Percentiles rank a stretch among this genome's conserved stretches.
phyloP scores from a whole-genome alignment of 2,329 filamentous ascomycete species.

The Arachnomyces sp. region DNA sequence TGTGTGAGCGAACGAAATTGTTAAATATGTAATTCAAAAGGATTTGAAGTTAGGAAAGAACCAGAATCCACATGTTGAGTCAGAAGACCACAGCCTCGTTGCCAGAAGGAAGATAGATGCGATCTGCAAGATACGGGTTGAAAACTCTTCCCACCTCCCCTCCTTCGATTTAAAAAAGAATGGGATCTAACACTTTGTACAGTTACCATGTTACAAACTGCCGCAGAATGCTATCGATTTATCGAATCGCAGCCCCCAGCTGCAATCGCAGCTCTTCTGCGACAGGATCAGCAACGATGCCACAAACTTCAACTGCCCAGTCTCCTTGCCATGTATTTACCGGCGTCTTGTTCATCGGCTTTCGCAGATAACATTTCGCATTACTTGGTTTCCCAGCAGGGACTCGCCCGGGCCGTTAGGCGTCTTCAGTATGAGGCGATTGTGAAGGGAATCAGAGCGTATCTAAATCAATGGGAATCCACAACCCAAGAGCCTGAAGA shows the following conservation, averaged over 20 bases:
- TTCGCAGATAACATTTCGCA: constrained; percentile 6
- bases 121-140: no score
- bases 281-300: constrained; percentile 23
- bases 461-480: constrained; percentile 12
- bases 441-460: constrained; percentile 7
- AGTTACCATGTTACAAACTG: constrained; percentile 4
- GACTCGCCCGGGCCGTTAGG: constrained; percentile 7
- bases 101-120: no score
- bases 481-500: neutral
- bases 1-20: no score
- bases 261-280: constrained; percentile 14
- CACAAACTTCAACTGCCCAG: constrained; percentile 14
- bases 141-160: no score
- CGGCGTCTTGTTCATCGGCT: constrained; percentile 6
- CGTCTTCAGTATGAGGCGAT: constrained; percentile 13
- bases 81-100: no score
- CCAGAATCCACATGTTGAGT: no score
- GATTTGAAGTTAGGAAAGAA: no score
- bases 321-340: constrained; percentile 13
- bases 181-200: no score
- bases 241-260: constrained; percentile 10
- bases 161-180: no score
- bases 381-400: constrained; percentile 12
- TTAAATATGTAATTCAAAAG: no score
- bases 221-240: constrained; percentile 4